phyloP scores from a whole-genome alignment of 2,329 filamentous ascomycete genomes.

The Zymoseptoria crescenta region DNA sequence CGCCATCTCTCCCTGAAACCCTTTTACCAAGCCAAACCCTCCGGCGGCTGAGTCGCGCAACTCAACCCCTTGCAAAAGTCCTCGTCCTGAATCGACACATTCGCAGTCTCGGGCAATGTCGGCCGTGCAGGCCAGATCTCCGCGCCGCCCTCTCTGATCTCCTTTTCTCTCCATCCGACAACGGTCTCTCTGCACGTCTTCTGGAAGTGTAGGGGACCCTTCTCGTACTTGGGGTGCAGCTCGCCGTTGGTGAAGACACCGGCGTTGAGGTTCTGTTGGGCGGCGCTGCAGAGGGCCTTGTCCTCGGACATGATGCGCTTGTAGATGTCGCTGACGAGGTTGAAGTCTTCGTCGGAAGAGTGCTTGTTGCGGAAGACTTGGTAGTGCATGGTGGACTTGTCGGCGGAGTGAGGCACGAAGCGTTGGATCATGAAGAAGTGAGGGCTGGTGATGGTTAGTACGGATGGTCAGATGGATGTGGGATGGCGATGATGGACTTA shows the following conservation, averaged over 20 bases:
- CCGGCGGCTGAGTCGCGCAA: conserved; percentile 16
- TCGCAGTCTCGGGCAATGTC: conserved; percentile 22
- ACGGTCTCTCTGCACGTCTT: conserved; percentile 43
- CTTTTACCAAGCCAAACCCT: conserved; percentile 23
- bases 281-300: conserved; percentile 52
- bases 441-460: conserved; percentile 32
- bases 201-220: conserved; percentile 51
- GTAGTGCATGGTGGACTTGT: conserved; percentile 50
- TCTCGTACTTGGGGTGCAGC: conserved; percentile 54
- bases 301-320: conserved; percentile 58
- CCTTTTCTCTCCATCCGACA: conserved; percentile 15
- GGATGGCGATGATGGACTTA: conserved; percentile 28
- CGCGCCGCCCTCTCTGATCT: not conserved
- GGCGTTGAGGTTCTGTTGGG: conserved; percentile 54
- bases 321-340: conserved; percentile 51
- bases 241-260: conserved; percentile 57
- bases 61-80: conserved; percentile 25
- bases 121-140: conserved; percentile 49
- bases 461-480: conserved; percentile 1
- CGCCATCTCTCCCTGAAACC: not conserved
- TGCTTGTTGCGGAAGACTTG: conserved; percentile 57
- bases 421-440: conserved; percentile 59
- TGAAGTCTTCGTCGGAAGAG: conserved; percentile 52
- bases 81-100: conserved; percentile 16
- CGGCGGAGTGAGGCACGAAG: conserved; percentile 49